Evolutionary conservation across 805 yeast genomes (phyloP).

Genomic region (Pichia rugopelliculosa): DNA sequence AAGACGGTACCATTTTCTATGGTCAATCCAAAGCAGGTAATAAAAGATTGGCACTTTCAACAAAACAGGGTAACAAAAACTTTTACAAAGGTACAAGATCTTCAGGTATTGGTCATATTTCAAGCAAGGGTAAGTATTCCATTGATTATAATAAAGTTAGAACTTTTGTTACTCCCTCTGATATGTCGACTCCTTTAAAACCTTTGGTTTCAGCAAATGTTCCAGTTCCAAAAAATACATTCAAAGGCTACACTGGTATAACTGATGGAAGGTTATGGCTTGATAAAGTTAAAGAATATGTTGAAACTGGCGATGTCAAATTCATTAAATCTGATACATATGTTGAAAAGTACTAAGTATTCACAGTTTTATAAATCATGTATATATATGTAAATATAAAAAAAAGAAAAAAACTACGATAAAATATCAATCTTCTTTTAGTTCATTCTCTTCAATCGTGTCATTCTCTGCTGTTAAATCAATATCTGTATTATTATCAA

Average conservation of each 20-base stretch:
- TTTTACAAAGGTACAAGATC: conserved; percentile 96
- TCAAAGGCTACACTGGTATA: conserved; percentile 59
- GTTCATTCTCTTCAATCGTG: neutral
- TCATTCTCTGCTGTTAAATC: no score
- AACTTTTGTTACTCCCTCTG: conserved; percentile 76
- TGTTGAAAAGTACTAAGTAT: conserved; percentile 26
- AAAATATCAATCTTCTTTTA: neutral
- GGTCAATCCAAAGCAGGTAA: conserved; percentile 74
- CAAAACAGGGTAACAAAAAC: conserved; percentile 91
- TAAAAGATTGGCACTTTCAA: conserved; percentile 74
- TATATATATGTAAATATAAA: neutral
- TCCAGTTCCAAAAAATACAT: conserved; percentile 63
- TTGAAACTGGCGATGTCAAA: conserved; percentile 61
- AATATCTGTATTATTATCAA: neutral
- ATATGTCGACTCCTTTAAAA: conserved; percentile 36
- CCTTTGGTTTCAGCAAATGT: conserved; percentile 74
- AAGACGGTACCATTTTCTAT: conserved; percentile 78
- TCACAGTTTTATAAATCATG: neutral
- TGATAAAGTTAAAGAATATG: conserved; percentile 64
- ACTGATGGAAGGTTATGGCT: conserved; percentile 68
- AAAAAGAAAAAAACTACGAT: neutral
- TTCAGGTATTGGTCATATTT: conserved; percentile 77
- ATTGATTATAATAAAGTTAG: conserved; percentile 82
- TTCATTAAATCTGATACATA: conserved; percentile 22
- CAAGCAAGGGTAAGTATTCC: conserved; percentile 63